A percentile compares a stretch with the other conserved stretches of the same genome.
Conservation (phyloP, 177 flowering plant genomes). For the Tripterygium wilfordii region DNA sequence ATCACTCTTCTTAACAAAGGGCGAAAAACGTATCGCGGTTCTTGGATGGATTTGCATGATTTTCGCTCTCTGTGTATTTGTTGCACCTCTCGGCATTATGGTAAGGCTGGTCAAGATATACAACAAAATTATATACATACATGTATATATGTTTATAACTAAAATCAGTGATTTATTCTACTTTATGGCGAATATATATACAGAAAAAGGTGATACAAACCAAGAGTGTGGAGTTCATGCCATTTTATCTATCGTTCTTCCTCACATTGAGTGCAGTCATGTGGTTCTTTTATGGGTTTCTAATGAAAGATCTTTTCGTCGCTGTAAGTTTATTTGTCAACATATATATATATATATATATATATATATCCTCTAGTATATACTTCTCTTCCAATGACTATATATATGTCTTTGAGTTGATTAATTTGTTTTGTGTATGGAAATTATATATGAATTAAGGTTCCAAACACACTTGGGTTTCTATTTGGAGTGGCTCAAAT, state of each 20-base stretch:
- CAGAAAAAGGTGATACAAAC: conserved; percentile 56
- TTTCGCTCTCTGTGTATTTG: conserved; percentile 42
- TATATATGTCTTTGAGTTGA: not conserved
- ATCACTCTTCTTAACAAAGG: conserved; percentile 25
- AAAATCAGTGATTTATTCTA: not conserved
- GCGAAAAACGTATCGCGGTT: conserved; percentile 18
- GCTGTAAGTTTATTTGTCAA: conserved; percentile 15
- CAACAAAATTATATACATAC: no score
- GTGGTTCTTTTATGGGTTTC: conserved; percentile 60
- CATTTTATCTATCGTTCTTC: conserved; percentile 38
- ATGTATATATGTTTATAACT: no score
- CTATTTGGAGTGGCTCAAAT: conserved; percentile 36
- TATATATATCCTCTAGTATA: not conserved
- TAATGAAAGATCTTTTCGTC: conserved; percentile 31
- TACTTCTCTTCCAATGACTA: not conserved
- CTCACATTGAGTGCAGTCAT: conserved; percentile 44
- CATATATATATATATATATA: not conserved
- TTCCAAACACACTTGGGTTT: conserved; percentile 43
- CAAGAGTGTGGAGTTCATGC: conserved; percentile 64
- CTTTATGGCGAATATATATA: not conserved
- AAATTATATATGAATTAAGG: conserved; percentile 20
- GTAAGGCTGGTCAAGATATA: no score
- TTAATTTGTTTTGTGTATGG: not conserved
- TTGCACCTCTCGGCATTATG: conserved; percentile 48
- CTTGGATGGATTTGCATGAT: conserved; percentile 51